Conservation (phyloP, 2,329 filamentous ascomycete species). For the Achaetomium macrosporum region DNA sequence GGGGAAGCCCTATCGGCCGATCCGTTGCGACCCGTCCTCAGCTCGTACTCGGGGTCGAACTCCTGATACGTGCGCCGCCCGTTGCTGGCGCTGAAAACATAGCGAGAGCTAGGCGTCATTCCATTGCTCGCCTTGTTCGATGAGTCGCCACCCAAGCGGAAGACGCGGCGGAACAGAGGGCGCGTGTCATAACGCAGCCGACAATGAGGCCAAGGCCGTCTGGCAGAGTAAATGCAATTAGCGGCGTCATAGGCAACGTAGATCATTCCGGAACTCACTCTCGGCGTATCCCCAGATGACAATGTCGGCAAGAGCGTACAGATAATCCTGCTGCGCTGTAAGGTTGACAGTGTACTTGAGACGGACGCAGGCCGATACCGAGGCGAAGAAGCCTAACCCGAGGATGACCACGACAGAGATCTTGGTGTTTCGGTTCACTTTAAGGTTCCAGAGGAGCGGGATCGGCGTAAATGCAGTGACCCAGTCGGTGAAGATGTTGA, state of each 20-base stretch:
- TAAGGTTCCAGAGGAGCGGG: neutral
- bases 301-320: neutral
- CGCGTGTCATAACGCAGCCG: neutral
- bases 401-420: neutral
- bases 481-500: neutral
- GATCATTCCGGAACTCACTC: neutral
- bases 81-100: neutral
- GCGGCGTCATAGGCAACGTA: too few relatives aligned
- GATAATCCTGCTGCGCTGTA: neutral
- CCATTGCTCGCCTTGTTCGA: neutral
- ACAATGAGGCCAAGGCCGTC: neutral
- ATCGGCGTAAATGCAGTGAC: neutral
- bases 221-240: neutral
- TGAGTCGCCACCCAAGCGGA: neutral
- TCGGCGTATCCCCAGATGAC: neutral
- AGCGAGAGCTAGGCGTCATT: neutral
- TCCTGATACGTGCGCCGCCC: neutral
- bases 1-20: too few relatives aligned
- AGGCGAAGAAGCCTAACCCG: neutral
- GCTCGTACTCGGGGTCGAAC: neutral
- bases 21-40: neutral
- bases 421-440: neutral
- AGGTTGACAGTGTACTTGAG: conserved; percentile 3
- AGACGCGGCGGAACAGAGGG: neutral
- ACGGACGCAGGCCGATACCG: neutral